Evolutionary conservation across 176 grass and related monocot genomes (phyloP).

Genomic region (Zoysia japonica): DNA sequence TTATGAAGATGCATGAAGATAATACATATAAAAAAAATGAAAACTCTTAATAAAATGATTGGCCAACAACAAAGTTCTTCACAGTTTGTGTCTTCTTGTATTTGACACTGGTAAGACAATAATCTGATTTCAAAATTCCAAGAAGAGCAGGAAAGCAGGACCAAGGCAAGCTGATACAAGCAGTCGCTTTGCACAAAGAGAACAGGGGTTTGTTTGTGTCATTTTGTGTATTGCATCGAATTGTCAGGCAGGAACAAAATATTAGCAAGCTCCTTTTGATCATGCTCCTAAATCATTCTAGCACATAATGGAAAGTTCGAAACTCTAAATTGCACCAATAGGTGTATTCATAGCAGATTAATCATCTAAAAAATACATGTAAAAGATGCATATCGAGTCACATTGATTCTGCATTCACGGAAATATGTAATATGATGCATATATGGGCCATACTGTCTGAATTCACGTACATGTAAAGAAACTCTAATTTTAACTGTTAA

Average conservation of each 20-base stretch:
- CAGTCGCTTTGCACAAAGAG: neutral
- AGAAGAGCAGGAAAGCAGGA: neutral
- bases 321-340: neutral
- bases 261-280: neutral
- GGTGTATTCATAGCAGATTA: neutral
- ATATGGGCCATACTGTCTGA: neutral
- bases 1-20: constrained; percentile 10
- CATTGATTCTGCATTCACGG: neutral
- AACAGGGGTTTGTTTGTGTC: neutral
- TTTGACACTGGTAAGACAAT: neutral
- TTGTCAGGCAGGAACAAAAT: neutral
- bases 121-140: neutral
- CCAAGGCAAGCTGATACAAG: neutral
- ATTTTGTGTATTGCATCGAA: neutral
- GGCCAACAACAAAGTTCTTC: constrained; percentile 2
- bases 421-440: neutral
- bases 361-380: neutral
- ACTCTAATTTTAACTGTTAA: neutral
- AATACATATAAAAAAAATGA: neutral
- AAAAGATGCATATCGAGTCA: constrained; percentile 7
- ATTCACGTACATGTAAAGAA: neutral
- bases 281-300: neutral
- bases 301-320: neutral
- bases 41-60: constrained; percentile 20
- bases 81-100: neutral